Base-by-base conservation (phyloP, 352 stramenopile genomes). In the Phytophthora pluvialis region DNA sequence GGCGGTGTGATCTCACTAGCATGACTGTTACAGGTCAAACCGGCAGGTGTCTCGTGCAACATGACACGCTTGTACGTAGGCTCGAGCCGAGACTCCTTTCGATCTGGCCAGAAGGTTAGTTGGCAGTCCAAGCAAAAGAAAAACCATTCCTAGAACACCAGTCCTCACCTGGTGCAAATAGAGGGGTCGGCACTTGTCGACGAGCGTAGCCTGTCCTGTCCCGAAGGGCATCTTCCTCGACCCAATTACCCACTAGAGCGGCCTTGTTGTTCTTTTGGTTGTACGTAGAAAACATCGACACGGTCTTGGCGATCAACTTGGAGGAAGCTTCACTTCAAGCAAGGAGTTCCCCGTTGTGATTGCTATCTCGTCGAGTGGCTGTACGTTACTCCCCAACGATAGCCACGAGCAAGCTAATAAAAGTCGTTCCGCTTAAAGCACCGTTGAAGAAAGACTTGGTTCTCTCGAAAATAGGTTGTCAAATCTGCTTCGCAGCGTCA, bases 211-310 rank as follows among this genome's bases (percentile, higher is more conserved):
- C 87, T 7, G 87, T 95, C 33, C 51, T 60, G 4, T 68, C 47
- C 8, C 83, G 80, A 36, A 95, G 68, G 2, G 85, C 87, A 18
- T 91, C 76, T 54, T 95, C 87, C 33, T 95, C 85, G 45, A 95
- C 83, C 87, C 87, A 95, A 62, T 95, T 95, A 18, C 87, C 87
- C 18, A 93, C 75, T 16, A 95, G 73, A 43, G 83, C 78, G 12
- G 78, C 81, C 46, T 91, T 89, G 47, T 64, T 72, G 60, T 95
- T 93, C 67, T 83, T 91, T 64, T 91, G 91, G 80, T 95, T 95
- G 78, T 94, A 94, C 28, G 67, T 67, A 4, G 77, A 60, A 45
- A 81, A 84, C 78, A 88, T 86, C 9, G 57, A 45, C 39, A 54
- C 48, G 44, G 11, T 32, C 3, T 11, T 29, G 32, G n/a, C 26